Evolutionary conservation across 495 filamentous ascomycete genomes (phyloP), one percentile per base, ranked within the genome.

Genomic region (Penicillium simplicissimum): DNA sequence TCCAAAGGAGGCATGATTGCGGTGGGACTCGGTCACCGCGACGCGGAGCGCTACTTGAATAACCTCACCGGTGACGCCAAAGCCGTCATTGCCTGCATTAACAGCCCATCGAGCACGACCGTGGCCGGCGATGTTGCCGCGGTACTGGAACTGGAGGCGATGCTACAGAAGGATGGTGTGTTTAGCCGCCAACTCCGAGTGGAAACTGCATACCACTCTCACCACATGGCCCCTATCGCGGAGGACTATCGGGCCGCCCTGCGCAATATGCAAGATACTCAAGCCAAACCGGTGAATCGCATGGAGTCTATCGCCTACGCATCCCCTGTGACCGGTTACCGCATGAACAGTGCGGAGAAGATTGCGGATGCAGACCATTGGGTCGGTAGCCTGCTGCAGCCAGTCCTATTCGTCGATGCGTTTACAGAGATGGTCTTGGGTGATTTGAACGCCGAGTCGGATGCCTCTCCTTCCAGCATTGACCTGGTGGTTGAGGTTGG

Each of bases 401-500:
- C 38, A 8, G 55, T 57, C 1, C 40, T 33, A 14, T 57, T 57
- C n/a, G 38, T 21, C 3, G 23, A 52, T 14, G 35, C 48, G 4
- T 33, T 59, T 19, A 47, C 28, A 1, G 35, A 59, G 15, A 59
- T 52, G 45, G 37, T 59, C 3, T 11, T 42, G n/a, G 48, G 49
- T 7, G 58, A 47, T 15, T 40, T 40, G 3, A 15, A 40, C 14
- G 0, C 37, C 13, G 37, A 40, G 37, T 40, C 37, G 6, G 47
- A 33, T 17, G 17, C 11, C 6, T 21, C 33, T 33, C 17, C 21
- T 17, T 35, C 25, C 17, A 52, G 36, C 17, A 19, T 59, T 15
- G 58, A 53, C 28, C 37, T 72, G 3, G 54, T 83, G 0, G 21
- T 85, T 9, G 83, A 85, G 67, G 60, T 85, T n/a, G 81, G 83